These are phyloP conservation scores for Fusarium equiseti DNA, from an alignment of 2,329 filamentous ascomycete species.

Conservation along the genomic window DNA sequence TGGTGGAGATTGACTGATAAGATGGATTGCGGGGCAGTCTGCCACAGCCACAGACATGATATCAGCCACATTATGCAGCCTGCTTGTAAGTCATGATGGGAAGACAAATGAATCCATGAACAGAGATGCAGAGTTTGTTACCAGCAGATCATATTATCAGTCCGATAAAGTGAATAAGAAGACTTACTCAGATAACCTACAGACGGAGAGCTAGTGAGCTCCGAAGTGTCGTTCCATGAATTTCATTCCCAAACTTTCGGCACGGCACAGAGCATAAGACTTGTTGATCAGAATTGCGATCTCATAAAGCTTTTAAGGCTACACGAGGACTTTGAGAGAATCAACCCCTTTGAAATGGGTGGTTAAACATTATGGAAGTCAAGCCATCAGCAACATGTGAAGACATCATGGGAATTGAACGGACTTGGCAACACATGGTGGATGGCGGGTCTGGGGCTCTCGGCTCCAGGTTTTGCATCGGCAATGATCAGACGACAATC, in stretches of 20 bases:
- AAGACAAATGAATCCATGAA: not conserved
- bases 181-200: too few species aligned
- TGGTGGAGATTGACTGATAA: constrained; percentile 33
- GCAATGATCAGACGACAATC: constrained; percentile 4
- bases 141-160: not conserved
- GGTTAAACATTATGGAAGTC: not conserved
- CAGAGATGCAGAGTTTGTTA: not conserved
- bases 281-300: not conserved
- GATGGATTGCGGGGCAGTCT: constrained; percentile 12
- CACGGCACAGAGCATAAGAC: not conserved
- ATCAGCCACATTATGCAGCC: not conserved
- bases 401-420: constrained; percentile 20
- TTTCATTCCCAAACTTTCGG: not conserved
- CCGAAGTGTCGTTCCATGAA: not conserved
- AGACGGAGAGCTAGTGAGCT: not conserved
- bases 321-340: not conserved
- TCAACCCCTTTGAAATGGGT: not conserved
- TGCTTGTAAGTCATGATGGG: not conserved
- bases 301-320: not conserved
- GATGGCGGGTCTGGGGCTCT: constrained; percentile 25
- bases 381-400: not conserved
- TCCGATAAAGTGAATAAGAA: not conserved
- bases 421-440: constrained; percentile 30
- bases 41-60: constrained; percentile 4
- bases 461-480: constrained; percentile 22